phyloP scores from a whole-genome alignment of 805 yeast species.

The Ogataea trehaloabstinens region DNA sequence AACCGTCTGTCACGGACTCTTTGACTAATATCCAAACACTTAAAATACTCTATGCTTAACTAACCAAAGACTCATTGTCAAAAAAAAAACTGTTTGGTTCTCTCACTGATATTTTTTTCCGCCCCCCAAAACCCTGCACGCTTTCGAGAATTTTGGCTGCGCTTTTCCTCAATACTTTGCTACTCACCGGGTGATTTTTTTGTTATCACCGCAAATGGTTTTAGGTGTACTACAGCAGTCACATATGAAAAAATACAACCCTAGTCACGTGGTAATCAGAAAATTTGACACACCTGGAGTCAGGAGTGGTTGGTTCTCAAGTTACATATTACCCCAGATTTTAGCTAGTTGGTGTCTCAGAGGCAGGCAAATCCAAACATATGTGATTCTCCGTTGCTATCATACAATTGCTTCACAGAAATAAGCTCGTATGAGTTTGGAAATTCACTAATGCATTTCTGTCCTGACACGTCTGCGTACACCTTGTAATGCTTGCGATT shows the following conservation, averaged over 20 bases:
- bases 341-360: neutral
- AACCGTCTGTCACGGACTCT: neutral
- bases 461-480: constrained; percentile 14
- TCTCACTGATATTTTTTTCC: neutral
- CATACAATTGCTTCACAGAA: constrained; percentile 19
- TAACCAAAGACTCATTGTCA: no score
- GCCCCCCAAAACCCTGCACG: neutral
- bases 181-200: constrained; percentile 1
- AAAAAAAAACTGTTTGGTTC: constrained; percentile 1
- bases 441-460: neutral
- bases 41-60: no score
- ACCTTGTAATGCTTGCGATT: constrained; percentile 20
- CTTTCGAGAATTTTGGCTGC: neutral
- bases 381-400: constrained; percentile 4
- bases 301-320: no score
- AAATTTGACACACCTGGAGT: no score
- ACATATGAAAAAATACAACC: no score
- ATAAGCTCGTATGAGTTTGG: constrained; percentile 23
- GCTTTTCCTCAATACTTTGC: neutral
- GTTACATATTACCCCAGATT: neutral
- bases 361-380: constrained; percentile 14
- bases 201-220: constrained; percentile 7
- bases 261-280: no score
- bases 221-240: constrained; percentile 3
- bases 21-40: no score